These are phyloP conservation scores for Spergularia marina DNA, from an alignment of 148 eudicot genomes.

Conservation along the genomic window DNA sequence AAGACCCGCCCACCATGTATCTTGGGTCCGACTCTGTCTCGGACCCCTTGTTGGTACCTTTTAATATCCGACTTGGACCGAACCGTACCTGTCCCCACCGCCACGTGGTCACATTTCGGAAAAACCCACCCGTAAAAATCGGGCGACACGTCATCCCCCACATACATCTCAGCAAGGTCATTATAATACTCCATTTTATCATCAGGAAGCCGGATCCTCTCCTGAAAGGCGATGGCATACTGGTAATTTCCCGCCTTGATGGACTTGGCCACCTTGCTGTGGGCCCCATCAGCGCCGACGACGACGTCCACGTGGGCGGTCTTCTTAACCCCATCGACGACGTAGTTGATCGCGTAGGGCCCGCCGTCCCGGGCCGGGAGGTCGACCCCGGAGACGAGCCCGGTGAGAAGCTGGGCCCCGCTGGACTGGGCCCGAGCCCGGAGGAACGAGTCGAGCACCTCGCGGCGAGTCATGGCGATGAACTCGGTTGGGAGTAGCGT, in stretches of 20 bases:
- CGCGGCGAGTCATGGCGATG: slow-evolving; percentile 92
- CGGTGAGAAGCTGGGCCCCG: slow-evolving; percentile 55
- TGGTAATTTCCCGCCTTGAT: slow-evolving; percentile 72
- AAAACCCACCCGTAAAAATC: slow-evolving; percentile 96
- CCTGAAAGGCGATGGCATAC: slow-evolving; percentile 85
- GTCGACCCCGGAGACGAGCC: slow-evolving; percentile 56
- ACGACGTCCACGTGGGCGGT: slow-evolving; percentile 65
- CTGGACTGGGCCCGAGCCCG: slow-evolving; percentile 52
- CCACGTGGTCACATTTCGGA: slow-evolving; percentile 91
- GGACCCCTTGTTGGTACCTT: slow-evolving; percentile 49
- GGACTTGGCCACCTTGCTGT: slow-evolving; percentile 74
- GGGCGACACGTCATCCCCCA: slow-evolving; percentile 87
- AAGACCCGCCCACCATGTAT: slow-evolving; percentile 63
- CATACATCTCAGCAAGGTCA: slow-evolving; percentile 89
- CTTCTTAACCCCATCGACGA: slow-evolving; percentile 26
- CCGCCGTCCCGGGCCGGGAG: slow-evolving; percentile 36
- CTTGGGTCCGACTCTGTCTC: slow-evolving; percentile 49
- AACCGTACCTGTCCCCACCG: slow-evolving; percentile 86
- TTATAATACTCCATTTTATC: slow-evolving; percentile 77
- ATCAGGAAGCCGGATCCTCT: slow-evolving; percentile 68
- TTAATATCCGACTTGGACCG: slow-evolving; percentile 60
- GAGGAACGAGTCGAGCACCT: slow-evolving; percentile 78
- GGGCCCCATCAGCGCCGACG: slow-evolving; percentile 87
- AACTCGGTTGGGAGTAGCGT: slow-evolving; percentile 68
- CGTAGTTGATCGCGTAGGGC: slow-evolving; percentile 59